Evolutionary conservation across 106 monocot genomes (phyloP), one percentile per base, ranked within the genome.

Genomic region (Phalaenopsis aphrodite): DNA sequence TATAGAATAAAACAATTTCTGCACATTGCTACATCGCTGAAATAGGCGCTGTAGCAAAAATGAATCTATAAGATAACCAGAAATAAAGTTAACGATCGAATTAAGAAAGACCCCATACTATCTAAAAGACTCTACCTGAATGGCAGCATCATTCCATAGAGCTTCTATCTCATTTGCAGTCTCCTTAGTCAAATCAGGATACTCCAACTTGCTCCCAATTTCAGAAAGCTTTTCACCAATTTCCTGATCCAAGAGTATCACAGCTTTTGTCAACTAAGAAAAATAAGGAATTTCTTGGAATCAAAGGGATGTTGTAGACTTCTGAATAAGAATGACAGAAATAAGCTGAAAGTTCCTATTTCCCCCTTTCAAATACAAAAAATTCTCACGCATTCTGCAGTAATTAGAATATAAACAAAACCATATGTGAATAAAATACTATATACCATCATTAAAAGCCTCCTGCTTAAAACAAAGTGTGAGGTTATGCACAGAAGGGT

Each of bases 221-320:
- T 92, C 97, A 81, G 94, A 94, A 43, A 98, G 77, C 76, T 88
- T 98, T 89, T 98, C 98, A 74, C 98, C 98, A 82, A 91, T 88
- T 21, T 86, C 94, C 98, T 98, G 84, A 52, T 42, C 24, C 19
- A 58, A 52, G 73, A 58, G 68, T 80, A 16, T 37, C 23, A 84
- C 43, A 82, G 57, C 46, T 41, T 77, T 47, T 30, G 41, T 57
- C 66, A 75, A n/a, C 47, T 77, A 38, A 76, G 23, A 76, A 5
- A 46, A 38, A 76, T 17, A 9, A 21, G 48, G 24, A 19, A 76
- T 30, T 49, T 49, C 47, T 49, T 47, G 48, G 24, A 48, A 46
- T 24, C 24, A 24, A 23, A 2, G 23, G 10, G 10, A 74, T 74
- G 42, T 14, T 69, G 68, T 69, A 11, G 68, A 38, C 37, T 69